Percentiles rank a stretch among this genome's conserved stretches.
Evolutionary conservation across 2,329 filamentous ascomycete genomes (phyloP).

Genomic region (Trichoderma brevicompactum): DNA sequence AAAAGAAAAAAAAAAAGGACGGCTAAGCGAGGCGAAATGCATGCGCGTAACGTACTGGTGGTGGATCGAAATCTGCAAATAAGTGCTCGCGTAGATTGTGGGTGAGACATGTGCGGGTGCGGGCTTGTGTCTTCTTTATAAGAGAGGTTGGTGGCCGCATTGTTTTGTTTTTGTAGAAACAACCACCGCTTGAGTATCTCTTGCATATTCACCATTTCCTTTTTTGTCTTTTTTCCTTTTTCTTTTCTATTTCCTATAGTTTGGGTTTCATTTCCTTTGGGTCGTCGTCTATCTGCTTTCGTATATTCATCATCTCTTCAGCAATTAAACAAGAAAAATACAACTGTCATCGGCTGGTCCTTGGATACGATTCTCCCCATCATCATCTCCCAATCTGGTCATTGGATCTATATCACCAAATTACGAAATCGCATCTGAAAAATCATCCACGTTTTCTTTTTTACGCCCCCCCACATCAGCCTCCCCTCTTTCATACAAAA

Average conservation of each 20-base stretch:
- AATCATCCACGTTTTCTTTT: not conserved
- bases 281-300: conserved; percentile 33
- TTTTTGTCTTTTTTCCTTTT: conserved; percentile 34
- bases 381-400: conserved; percentile 26
- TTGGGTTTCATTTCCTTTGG: conserved; percentile 35
- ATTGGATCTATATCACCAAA: not conserved
- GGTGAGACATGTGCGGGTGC: conserved; percentile 16
- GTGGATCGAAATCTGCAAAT: not conserved
- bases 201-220: conserved; percentile 31
- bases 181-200: conserved; percentile 21
- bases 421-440: not conserved
- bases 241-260: conserved; percentile 30
- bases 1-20: not conserved
- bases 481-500: conserved; percentile 39
- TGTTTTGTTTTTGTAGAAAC: conserved; percentile 20
- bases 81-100: conserved; percentile 7
- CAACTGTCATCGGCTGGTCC: conserved; percentile 18
- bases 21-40: not conserved
- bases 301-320: not conserved
- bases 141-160: conserved; percentile 24
- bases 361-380: conserved; percentile 25
- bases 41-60: not conserved
- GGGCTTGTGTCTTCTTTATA: conserved; percentile 11
- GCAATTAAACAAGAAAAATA: not conserved
- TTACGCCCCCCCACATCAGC: not conserved